Evolutionary conservation across 495 filamentous ascomycete genomes (phyloP), one percentile per base, ranked within the genome.

Genomic region (Talaromyces wortmannii): DNA sequence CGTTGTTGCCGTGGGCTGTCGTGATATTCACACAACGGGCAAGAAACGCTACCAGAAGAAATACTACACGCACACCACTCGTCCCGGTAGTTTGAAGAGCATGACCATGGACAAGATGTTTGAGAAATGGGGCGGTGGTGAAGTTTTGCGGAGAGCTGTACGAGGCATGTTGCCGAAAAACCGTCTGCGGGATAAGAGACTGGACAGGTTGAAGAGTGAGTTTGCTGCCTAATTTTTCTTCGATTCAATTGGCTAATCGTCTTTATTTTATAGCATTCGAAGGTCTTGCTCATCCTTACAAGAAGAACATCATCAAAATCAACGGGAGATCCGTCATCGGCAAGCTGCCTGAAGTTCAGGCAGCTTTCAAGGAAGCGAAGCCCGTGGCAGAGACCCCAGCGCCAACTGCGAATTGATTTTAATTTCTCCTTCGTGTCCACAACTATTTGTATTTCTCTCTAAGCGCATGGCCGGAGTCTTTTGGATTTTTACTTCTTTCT

Each of bases 111-210:
- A 96, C 68, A 79, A 81, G 58, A 84, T 98, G 82, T 91, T 96
- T 76, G 85, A 77, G 59, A 97, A 97, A 80, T 87, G 87, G 78
- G 94, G 94, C 55, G 94, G 94, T 59, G 90, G 87, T 40, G 94
- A 98, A 83, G 88, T 97, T 52, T 70, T 98, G 69, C 80, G 91
- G 58, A 88, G 88, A 70, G 94, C 94, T 10, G 94, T 98, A 23
- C 85, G 85, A 67, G 94, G 94, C 52, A 98, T 98, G 94, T 70
- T 98, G 74, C 94, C 94, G 48, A 98, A 97, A 87, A 98, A 98
- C 73, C 72, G 90, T 60, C 73, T 98, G 62, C 77, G 91, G 64
- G 89, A 94, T 66, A 85, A 87, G 74, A 70, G 95, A 57, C 70
- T 98, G 75, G 88, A 82, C n/a, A 76, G 94, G 62, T 71, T 98